phyloP scores from a whole-genome alignment of 768 basidiomycete genomes.

The Psilocybe cyanescens region DNA sequence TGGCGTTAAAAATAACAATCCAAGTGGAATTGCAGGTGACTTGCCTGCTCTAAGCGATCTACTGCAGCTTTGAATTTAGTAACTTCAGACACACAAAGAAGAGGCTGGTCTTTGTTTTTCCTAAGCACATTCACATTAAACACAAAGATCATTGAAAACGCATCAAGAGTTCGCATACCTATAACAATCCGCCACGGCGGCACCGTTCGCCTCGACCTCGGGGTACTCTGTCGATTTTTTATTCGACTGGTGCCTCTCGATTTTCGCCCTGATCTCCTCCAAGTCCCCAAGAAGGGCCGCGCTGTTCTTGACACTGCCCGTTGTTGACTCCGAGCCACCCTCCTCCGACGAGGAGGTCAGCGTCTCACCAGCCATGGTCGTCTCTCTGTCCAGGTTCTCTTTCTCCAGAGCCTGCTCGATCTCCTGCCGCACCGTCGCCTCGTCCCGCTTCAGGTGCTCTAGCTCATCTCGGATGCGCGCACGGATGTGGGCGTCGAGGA shows the following conservation, averaged over 20 bases:
- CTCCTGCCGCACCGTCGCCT: conserved; percentile 68
- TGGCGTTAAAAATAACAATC: conserved; percentile 6
- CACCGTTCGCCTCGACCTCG: conserved; percentile 56
- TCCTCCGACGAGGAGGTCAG: conserved; percentile 27
- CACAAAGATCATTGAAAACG: conserved; percentile 5
- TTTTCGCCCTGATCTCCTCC: conserved; percentile 71
- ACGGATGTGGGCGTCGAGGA: conserved; percentile 75
- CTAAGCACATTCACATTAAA: conserved; percentile 34
- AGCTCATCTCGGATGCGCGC: conserved; percentile 74
- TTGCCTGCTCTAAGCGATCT: conserved; percentile 68
- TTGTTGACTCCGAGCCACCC: conserved; percentile 30
- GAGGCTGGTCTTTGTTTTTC: conserved; percentile 48
- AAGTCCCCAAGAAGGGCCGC: conserved; percentile 72
- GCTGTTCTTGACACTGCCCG: conserved; percentile 58
- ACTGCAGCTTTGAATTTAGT: conserved; percentile 71
- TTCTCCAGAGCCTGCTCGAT: conserved; percentile 83
- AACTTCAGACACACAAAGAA: conserved; percentile 81
- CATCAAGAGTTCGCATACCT: conserved; percentile 45
- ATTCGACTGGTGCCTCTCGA: conserved; percentile 69
- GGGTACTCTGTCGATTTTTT: conserved; percentile 58
- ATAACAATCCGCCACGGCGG: conserved; percentile 77
- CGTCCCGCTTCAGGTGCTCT: conserved; percentile 65
- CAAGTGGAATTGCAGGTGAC: conserved; percentile 13
- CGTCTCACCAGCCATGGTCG: conserved; percentile 47
- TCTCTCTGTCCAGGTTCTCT: conserved; percentile 85